A percentile compares a stretch with the other conserved stretches of the same genome.
These are phyloP conservation scores for Tetrapisispora iriomotensis DNA, from an alignment of 805 yeast genomes.

Conservation along the genomic window DNA sequence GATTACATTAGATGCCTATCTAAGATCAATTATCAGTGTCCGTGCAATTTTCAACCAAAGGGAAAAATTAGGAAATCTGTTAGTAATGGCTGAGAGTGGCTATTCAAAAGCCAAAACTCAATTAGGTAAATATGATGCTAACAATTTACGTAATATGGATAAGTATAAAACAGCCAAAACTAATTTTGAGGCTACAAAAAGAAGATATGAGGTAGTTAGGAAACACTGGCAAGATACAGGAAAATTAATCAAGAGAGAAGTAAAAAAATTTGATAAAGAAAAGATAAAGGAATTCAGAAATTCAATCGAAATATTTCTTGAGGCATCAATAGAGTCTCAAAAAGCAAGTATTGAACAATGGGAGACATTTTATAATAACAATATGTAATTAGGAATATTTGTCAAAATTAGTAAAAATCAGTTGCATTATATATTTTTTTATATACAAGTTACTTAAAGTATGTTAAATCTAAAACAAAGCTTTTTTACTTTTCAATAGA, in stretches of 20 bases:
- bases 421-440: not conserved
- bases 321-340: slow-evolving; percentile 83
- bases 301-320: slow-evolving; percentile 82
- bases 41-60: slow-evolving; percentile 66
- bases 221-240: slow-evolving; percentile 53
- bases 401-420: not conserved
- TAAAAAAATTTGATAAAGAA: slow-evolving; percentile 58
- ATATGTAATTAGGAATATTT: slow-evolving; percentile 12
- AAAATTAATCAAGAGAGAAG: slow-evolving; percentile 54
- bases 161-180: slow-evolving; percentile 46
- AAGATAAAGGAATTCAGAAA: slow-evolving; percentile 78
- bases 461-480: not conserved
- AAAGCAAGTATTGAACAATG: slow-evolving; percentile 84
- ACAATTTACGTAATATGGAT: slow-evolving; percentile 46
- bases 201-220: slow-evolving; percentile 42
- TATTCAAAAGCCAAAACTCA: slow-evolving; percentile 5
- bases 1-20: slow-evolving; percentile 76
- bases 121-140: not conserved
- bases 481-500: not conserved
- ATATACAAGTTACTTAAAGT: not conserved
- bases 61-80: slow-evolving; percentile 39
- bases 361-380: slow-evolving; percentile 74
- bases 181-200: slow-evolving; percentile 50
- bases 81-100: slow-evolving; percentile 40
- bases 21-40: slow-evolving; percentile 66